A percentile compares a stretch with the other conserved stretches of the same genome.
Conservation (phyloP, 1,284 basidiomycete genomes). For the Heterobasidion occidentale region DNA sequence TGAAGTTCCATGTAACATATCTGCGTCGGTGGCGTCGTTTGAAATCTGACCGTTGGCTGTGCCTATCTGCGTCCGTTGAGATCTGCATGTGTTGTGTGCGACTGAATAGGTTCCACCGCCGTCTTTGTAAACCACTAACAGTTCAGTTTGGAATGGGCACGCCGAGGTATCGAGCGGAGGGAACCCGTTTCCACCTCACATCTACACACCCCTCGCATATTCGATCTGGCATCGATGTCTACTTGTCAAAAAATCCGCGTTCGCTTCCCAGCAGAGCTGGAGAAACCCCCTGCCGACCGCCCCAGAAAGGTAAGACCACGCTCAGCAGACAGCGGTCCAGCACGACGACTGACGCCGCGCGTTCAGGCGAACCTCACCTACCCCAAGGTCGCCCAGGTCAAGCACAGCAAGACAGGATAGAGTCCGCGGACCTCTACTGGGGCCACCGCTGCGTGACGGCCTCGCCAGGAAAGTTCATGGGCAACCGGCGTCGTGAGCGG, state of each 20-base stretch:
- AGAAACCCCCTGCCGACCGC: conserved; percentile 19
- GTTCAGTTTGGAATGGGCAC: no score
- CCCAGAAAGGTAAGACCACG: conserved; percentile 18
- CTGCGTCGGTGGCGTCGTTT: not conserved
- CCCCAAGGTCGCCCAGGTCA: conserved; percentile 32
- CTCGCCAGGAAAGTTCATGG: conserved; percentile 10
- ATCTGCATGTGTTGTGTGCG: not conserved
- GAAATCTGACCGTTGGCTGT: not conserved
- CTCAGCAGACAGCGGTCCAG: not conserved
- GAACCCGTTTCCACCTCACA: not conserved
- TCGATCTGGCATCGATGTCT: conserved; percentile 6
- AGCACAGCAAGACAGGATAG: conserved; percentile 21
- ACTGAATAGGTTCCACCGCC: no score
- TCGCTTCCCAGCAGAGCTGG: conserved; percentile 20
- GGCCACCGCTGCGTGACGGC: conserved; percentile 13
- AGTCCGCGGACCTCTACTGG: conserved; percentile 30
- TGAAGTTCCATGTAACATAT: no score
- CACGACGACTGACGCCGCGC: not conserved
- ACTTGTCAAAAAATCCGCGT: conserved; percentile 9
- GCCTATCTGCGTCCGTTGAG: not conserved
- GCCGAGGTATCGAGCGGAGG: no score
- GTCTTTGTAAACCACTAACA: no score
- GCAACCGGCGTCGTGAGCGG: not conserved
- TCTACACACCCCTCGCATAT: not conserved
- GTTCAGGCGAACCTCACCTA: conserved; percentile 22